Evolutionary conservation across 225 moss, liverwort and hornwort species (phyloP).

Genomic region (Polytrichum formosum): DNA sequence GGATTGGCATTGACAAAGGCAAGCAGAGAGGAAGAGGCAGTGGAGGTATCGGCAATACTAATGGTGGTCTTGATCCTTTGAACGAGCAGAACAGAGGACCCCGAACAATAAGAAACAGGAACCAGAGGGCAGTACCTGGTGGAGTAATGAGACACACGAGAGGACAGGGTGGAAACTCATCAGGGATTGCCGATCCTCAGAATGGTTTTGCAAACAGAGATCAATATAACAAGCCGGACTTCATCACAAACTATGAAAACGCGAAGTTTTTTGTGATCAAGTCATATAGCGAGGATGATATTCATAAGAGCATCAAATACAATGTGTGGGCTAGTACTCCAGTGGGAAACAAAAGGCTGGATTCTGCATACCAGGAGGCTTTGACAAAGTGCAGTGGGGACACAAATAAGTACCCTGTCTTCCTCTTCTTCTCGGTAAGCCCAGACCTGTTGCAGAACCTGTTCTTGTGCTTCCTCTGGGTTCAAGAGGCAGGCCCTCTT

Average conservation of each 20-base stretch:
- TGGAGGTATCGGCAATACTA: slow-evolving; percentile 59
- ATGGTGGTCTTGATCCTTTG: slow-evolving; percentile 81
- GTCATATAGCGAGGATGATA: slow-evolving; percentile 98
- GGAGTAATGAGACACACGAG: slow-evolving; percentile 73
- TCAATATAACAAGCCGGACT: slow-evolving; percentile 83
- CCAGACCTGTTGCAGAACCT: no score
- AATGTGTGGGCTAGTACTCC: slow-evolving; percentile 99
- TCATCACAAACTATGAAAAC: slow-evolving; percentile 77
- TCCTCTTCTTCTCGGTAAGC: slow-evolving; percentile 98
- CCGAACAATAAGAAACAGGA: slow-evolving; percentile 84
- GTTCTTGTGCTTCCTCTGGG: no score
- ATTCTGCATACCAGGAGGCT: slow-evolving; percentile 86
- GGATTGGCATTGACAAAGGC: slow-evolving; percentile 69
- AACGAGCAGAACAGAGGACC: slow-evolving; percentile 99
- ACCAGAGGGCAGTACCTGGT: slow-evolving; percentile 72
- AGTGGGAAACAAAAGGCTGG: slow-evolving; percentile 93
- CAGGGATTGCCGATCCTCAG: slow-evolving; percentile 62
- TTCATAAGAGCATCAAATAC: slow-evolving; percentile 99
- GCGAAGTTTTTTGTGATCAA: slow-evolving; percentile 98
- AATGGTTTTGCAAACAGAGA: slow-evolving; percentile 77
- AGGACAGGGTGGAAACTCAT: slow-evolving; percentile 64
- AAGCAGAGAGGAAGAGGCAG: slow-evolving; percentile 81
- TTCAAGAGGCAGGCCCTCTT: no score
- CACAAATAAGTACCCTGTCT: slow-evolving; percentile 66
- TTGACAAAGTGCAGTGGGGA: slow-evolving; percentile 43